phyloP scores from a whole-genome alignment of 2,329 filamentous ascomycete species.

The Cladosporium sp. region DNA sequence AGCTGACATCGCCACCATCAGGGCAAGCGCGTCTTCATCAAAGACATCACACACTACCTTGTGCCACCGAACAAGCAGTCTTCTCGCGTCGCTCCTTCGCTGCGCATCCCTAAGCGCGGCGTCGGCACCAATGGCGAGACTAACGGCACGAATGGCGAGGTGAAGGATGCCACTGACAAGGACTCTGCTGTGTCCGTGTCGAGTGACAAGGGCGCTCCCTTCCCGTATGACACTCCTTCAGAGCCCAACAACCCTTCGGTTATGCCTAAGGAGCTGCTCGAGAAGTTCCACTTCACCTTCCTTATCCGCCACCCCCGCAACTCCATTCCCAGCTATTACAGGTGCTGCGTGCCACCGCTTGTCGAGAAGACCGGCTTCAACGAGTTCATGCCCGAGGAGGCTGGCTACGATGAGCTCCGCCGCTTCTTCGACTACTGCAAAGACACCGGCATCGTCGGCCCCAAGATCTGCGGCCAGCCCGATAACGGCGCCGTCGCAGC shows the following conservation, averaged over 20 bases:
- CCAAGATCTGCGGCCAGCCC: constrained; percentile 57
- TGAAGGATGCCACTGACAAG: constrained; percentile 23
- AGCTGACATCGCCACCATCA: constrained; percentile 43
- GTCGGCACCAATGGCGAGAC: constrained; percentile 54
- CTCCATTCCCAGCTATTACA: constrained; percentile 90
- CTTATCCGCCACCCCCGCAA: constrained; percentile 93
- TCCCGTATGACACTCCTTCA: constrained; percentile 59
- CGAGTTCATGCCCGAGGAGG: constrained; percentile 83
- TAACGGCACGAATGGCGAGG: constrained; percentile 35
- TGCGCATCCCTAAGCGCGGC: constrained; percentile 53
- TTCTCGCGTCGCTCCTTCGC: constrained; percentile 75
- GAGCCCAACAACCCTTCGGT: constrained; percentile 82
- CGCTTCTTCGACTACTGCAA: constrained; percentile 84
- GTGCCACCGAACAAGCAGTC: constrained; percentile 71
- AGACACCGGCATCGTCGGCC: constrained; percentile 69
- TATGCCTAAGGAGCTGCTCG: constrained; percentile 71
- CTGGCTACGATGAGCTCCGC: constrained; percentile 86
- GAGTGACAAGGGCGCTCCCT: constrained; percentile 45
- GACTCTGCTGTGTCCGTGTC: constrained; percentile 40
- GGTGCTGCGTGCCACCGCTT: constrained; percentile 88
- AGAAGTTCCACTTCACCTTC: constrained; percentile 90
- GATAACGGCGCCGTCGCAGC: constrained; percentile 36
- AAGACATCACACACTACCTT: constrained; percentile 94
- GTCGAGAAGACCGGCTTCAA: constrained; percentile 80
- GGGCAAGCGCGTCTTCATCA: constrained; percentile 95